phyloP scores from a whole-genome alignment of 352 stramenopile genomes.

The Phytophthora sojae region DNA sequence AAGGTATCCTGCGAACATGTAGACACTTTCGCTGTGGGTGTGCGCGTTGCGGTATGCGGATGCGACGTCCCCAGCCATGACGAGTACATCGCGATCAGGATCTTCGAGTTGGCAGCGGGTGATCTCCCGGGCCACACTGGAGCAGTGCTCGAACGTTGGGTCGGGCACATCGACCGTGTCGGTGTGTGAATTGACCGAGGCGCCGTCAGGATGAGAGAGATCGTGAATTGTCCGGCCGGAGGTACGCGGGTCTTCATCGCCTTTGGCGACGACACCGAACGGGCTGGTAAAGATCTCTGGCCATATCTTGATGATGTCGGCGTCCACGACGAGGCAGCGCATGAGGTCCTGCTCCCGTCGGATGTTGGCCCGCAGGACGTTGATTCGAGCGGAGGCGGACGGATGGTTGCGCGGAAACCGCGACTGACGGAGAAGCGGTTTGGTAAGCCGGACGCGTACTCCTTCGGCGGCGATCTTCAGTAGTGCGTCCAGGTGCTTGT shows the following conservation, averaged over 20 bases:
- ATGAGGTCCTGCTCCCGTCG: slow-evolving; percentile 10
- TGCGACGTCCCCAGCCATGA: background rate
- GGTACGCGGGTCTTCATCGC: background rate
- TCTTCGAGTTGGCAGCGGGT: background rate
- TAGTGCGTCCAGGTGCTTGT: background rate
- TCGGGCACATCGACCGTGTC: background rate
- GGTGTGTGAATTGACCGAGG: background rate
- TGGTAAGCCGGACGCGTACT: background rate
- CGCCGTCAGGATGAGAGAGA: background rate
- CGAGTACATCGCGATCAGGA: background rate
- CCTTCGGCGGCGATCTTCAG: background rate
- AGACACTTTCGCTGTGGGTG: background rate
- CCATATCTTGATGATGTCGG: background rate
- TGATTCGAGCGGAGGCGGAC: background rate
- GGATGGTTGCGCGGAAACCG: background rate
- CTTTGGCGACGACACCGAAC: background rate
- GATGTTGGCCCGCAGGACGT: slow-evolving; percentile 6
- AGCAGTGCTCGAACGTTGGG: background rate
- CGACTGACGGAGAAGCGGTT: background rate
- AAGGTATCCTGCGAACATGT: background rate
- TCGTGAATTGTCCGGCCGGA: slow-evolving; percentile 2
- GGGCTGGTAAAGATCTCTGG: too few species aligned
- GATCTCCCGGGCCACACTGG: background rate
- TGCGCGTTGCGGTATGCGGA: slow-evolving; percentile 3
- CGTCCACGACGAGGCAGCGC: slow-evolving; percentile 11